Conservation (phyloP, 2,329 filamentous ascomycete genomes). For the Stachybotrys elegans region DNA sequence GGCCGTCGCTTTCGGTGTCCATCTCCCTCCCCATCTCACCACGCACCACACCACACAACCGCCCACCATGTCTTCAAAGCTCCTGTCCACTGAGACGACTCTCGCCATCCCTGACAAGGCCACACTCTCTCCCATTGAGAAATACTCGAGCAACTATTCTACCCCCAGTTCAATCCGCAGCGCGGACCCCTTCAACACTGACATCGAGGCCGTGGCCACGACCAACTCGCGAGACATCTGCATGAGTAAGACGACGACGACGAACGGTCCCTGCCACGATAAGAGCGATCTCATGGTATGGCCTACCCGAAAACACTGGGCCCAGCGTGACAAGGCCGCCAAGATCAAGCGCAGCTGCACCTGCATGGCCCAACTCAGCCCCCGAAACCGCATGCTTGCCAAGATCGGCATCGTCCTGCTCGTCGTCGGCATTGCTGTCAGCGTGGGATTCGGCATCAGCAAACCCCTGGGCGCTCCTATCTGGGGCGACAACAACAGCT, state of each 20-base stretch:
- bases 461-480: conserved; percentile 55
- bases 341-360: conserved; percentile 49
- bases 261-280: conserved; percentile 21
- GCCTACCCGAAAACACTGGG: conserved; percentile 57
- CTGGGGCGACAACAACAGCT: conserved; percentile 42
- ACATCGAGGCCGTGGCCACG: conserved; percentile 46
- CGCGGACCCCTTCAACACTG: conserved; percentile 51
- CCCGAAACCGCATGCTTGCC: conserved; percentile 46
- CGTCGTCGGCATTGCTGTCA: conserved; percentile 49
- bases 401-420: conserved; percentile 51
- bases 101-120: conserved; percentile 23
- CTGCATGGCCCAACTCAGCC: conserved; percentile 48
- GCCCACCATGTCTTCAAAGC: conserved; percentile 13
- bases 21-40: neutral
- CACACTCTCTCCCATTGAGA: conserved; percentile 18
- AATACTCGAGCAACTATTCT: conserved; percentile 32
- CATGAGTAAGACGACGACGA: conserved; percentile 24
- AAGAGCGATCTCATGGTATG: conserved; percentile 51
- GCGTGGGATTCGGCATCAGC: conserved; percentile 55
- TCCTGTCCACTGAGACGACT: conserved; percentile 10
- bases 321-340: conserved; percentile 51
- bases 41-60: neutral
- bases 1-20: neutral
- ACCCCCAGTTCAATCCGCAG: conserved; percentile 37
- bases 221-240: conserved; percentile 22